Evolutionary conservation across 2,329 filamentous ascomycete genomes (phyloP), one percentile per base, ranked within the genome.

Genomic region (Boeremia lycopersici): DNA sequence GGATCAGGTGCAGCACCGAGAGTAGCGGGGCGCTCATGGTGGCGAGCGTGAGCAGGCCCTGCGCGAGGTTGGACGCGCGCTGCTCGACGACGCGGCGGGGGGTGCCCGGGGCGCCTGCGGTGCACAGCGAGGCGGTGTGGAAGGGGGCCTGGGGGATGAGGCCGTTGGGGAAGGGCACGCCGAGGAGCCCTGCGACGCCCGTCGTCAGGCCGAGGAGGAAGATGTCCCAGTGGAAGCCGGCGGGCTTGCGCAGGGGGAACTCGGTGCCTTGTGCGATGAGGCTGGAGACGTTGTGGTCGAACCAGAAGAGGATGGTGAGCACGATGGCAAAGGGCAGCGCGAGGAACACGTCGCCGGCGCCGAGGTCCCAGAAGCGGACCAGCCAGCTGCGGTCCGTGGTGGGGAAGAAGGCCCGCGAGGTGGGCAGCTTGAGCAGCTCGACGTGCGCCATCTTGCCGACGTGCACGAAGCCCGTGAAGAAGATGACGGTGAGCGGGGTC

Each of bases 391-490:
- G 82, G 54, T 88, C 86, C 0, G 77, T 80, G 0, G 92, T 96
- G 0, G 92, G 92, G 66, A 85, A 86, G 77, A 96, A 96, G 0
- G 91, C 86, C 53, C 84, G 86, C 59, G 86, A 86, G 0, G 88
- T 93, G 0, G 91, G 91, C 26, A 96, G 79, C 8, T 82, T 86
- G 58, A 89, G 84, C 9, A 96, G 78, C 17, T 85, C 72, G 1
- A 96, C 83, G 35, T 82, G 76, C n/a, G 77, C 78, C 89, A 96
- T 93, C 65, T 89, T 87, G 7, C 91, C 91, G 59, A 96, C 85
- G 73, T 95, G 89, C 1, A 95, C 88, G 67, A 96, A 96, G 0
- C 91, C 91, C 0, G 91, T 92, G 73, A 96, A 96, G 80, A 96
- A 96, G 56, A 96, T 78, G 49, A 79, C 74, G 50, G 69, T 72